Evolutionary conservation across 495 filamentous ascomycete species (phyloP).

Genomic region (Daldinia loculata): DNA sequence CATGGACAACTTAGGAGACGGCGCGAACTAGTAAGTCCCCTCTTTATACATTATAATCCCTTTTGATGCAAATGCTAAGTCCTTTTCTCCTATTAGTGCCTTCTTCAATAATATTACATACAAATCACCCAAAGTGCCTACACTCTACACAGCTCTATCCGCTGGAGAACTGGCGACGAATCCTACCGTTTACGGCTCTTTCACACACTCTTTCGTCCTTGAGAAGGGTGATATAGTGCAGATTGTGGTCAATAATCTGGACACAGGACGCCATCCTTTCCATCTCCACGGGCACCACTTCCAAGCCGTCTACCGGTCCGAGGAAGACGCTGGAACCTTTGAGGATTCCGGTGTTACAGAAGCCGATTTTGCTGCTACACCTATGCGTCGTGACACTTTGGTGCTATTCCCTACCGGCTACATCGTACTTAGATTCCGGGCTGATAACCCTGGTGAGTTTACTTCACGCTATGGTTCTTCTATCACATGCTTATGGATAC

Average conservation of each 20-base stretch:
- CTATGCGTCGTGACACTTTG: constrained; percentile 66
- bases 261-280: constrained; percentile 80
- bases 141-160: constrained; percentile 77
- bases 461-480: not conserved
- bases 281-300: constrained; percentile 89
- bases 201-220: constrained; percentile 74
- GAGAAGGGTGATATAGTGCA: constrained; percentile 74
- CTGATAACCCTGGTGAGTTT: constrained; percentile 72
- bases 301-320: constrained; percentile 65
- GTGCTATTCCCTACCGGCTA: constrained; percentile 63
- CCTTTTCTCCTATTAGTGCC: constrained; percentile 56
- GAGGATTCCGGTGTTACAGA: constrained; percentile 54
- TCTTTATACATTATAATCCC: not conserved
- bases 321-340: constrained; percentile 54
- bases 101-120: constrained; percentile 87
- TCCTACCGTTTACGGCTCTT: constrained; percentile 73
- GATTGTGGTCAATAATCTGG: constrained; percentile 81
- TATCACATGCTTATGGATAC: not conserved
- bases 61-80: constrained; percentile 2
- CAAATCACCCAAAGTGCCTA: constrained; percentile 76
- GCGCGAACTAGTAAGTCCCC: constrained; percentile 72
- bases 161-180: constrained; percentile 70
- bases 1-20: constrained; percentile 77
- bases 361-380: constrained; percentile 52
- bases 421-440: constrained; percentile 72